Evolutionary conservation across 176 grass and related monocot genomes (phyloP).

Genomic region (Eleusine indica): DNA sequence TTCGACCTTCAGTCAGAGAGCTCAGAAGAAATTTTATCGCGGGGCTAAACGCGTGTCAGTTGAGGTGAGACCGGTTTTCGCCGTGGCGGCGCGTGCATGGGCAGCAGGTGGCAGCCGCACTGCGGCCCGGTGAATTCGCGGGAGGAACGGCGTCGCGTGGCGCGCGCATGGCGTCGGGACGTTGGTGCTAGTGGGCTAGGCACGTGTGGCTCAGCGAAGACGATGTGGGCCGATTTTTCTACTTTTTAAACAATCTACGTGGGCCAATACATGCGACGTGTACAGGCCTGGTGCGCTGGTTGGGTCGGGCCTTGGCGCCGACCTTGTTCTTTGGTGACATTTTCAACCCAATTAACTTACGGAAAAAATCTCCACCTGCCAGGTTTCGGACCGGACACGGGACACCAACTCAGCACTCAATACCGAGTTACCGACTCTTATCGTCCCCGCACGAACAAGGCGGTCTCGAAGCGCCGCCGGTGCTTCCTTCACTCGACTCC

Average conservation of each 20-base stretch:
- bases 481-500: background rate
- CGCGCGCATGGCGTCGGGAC: background rate
- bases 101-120: conserved; percentile 20
- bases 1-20: background rate
- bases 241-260: background rate
- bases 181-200: background rate
- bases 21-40: background rate
- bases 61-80: background rate
- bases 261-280: background rate
- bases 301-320: background rate
- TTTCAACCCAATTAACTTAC: background rate
- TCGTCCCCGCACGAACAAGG: background rate
- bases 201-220: background rate
- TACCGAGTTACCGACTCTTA: background rate
- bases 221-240: background rate
- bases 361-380: background rate
- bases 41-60: conserved; percentile 25
- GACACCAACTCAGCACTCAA: background rate
- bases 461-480: conserved; percentile 12
- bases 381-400: background rate
- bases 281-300: background rate
- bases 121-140: background rate
- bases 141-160: background rate
- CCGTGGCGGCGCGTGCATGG: conserved; percentile 22
- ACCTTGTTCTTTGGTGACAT: background rate